phyloP scores from a whole-genome alignment of 2,329 filamentous ascomycete species.

The Cordyceps tenuipes region DNA sequence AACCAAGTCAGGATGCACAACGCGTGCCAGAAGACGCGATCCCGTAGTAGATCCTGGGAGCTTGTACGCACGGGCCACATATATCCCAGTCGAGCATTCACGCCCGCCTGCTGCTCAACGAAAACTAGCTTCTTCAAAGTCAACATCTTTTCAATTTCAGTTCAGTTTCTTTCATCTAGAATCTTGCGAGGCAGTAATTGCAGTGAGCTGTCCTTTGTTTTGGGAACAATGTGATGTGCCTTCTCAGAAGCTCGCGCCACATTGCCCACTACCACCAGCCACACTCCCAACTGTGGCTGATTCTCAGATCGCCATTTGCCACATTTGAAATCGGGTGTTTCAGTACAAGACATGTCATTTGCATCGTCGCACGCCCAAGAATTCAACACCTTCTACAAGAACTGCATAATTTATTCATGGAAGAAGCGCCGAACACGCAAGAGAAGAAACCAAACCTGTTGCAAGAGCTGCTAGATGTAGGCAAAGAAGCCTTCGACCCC shows the following conservation, averaged over 20 bases:
- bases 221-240: too few species aligned
- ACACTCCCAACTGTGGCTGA: background rate
- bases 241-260: background rate
- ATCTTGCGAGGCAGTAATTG: too few species aligned
- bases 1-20: background rate
- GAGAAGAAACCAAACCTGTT: conserved; percentile 23
- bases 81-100: background rate
- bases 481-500: conserved; percentile 42
- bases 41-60: background rate
- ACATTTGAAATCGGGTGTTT: background rate
- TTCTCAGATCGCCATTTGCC: background rate
- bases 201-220: too few species aligned
- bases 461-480: conserved; percentile 30
- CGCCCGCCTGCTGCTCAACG: background rate
- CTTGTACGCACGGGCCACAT: background rate
- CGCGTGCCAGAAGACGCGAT: conserved; percentile 8
- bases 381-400: background rate
- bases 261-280: background rate
- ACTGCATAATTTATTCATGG: conserved; percentile 16
- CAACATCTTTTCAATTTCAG: too few species aligned
- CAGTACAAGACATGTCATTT: background rate
- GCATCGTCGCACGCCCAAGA: background rate
- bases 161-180: too few species aligned
- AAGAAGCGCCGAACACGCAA: conserved; percentile 17
- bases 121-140: too few species aligned